phyloP scores from a whole-genome alignment of 148 eudicot species.

The Amaranthus palmeri region DNA sequence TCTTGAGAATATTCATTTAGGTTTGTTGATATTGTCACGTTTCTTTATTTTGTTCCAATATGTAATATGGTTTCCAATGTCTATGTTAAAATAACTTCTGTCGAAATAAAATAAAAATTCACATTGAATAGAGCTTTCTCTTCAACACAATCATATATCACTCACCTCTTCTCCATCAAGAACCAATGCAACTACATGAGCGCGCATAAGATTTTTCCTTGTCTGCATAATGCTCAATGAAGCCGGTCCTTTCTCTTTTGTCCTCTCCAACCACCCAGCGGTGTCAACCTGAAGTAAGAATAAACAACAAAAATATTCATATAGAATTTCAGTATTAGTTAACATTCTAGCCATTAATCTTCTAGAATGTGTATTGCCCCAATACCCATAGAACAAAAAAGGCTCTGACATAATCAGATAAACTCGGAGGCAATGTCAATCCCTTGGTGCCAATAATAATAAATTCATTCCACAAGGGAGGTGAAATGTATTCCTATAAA shows the following conservation, averaged over 20 bases:
- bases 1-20: background rate
- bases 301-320: background rate
- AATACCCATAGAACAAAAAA: no score
- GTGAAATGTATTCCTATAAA: no score
- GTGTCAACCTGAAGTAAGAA: slow-evolving; percentile 77
- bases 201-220: slow-evolving; percentile 94
- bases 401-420: no score
- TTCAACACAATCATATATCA: background rate
- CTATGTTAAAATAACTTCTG: background rate
- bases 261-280: slow-evolving; percentile 97
- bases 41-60: background rate
- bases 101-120: background rate
- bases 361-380: no score
- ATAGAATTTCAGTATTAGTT: no score
- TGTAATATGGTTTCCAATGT: background rate
- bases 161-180: slow-evolving; percentile 95
- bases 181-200: slow-evolving; percentile 88
- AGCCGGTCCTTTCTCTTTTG: slow-evolving; percentile 86
- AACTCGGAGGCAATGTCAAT: no score
- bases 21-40: background rate
- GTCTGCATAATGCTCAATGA: slow-evolving; percentile 95
- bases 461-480: no score
- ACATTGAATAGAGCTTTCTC: background rate
- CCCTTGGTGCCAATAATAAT: no score
- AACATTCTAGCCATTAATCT: no score